phyloP scores from a whole-genome alignment of 495 filamentous ascomycete genomes.

The Lindgomyces ingoldianus region DNA sequence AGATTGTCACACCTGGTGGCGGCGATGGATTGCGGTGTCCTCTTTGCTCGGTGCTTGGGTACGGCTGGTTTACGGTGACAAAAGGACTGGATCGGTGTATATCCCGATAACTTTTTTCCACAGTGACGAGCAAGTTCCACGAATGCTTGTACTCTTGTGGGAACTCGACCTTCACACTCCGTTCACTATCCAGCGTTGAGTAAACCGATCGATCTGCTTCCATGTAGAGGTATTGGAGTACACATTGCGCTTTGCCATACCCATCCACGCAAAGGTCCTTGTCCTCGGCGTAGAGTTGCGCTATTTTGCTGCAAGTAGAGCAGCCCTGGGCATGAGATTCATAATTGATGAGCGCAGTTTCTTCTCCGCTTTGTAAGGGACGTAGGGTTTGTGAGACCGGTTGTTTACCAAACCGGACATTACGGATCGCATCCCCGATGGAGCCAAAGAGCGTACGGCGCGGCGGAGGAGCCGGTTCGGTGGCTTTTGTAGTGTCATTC shows the following conservation, averaged over 20 bases:
- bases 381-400: conserved; percentile 1
- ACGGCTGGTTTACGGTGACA: conserved; percentile 7
- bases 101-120: conserved; percentile 26
- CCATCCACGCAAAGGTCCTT: conserved; percentile 13
- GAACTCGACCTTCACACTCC: conserved; percentile 11
- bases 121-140: conserved; percentile 16
- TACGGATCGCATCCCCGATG: conserved; percentile 31
- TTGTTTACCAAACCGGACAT: conserved; percentile 29
- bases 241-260: conserved; percentile 6
- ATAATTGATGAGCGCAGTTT: conserved; percentile 14
- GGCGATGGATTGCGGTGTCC: background rate
- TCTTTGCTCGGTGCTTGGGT: background rate
- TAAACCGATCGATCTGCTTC: conserved; percentile 11
- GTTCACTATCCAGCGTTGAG: conserved; percentile 4
- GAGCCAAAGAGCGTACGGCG: conserved; percentile 23
- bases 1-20: background rate
- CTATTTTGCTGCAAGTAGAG: conserved; percentile 18
- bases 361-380: conserved; percentile 9
- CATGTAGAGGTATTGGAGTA: conserved; percentile 32
- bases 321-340: conserved; percentile 23
- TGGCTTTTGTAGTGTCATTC: background rate
- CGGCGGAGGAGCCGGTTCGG: background rate
- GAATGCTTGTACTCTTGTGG: conserved; percentile 3
- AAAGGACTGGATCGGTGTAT: conserved; percentile 16
- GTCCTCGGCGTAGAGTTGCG: conserved; percentile 4